Evolutionary conservation across 441 rosid species (phyloP).

Genomic region (Melastoma candidum): DNA sequence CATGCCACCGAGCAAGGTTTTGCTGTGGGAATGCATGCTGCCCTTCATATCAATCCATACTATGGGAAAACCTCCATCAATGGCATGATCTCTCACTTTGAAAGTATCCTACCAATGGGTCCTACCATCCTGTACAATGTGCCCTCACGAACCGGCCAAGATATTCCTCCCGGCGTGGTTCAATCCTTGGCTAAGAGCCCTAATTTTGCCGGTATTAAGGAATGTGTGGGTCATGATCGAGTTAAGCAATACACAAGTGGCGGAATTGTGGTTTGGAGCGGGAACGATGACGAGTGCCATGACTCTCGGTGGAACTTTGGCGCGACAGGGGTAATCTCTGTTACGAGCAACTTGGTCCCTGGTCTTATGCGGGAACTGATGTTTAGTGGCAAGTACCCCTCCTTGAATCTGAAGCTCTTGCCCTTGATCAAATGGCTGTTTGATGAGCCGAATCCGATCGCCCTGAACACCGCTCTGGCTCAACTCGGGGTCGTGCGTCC

Average conservation of each 20-base stretch:
- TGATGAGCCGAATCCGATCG: conserved; percentile 71
- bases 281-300: conserved; percentile 82
- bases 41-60: conserved; percentile 86
- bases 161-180: conserved; percentile 59
- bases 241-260: conserved; percentile 49
- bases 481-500: conserved; percentile 84
- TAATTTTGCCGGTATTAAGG: conserved; percentile 74
- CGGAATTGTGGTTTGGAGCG: conserved; percentile 74
- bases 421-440: conserved; percentile 79
- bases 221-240: conserved; percentile 69
- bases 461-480: conserved; percentile 75
- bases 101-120: conserved; percentile 72
- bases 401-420: conserved; percentile 49
- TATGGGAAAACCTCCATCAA: conserved; percentile 79
- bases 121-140: conserved; percentile 85
- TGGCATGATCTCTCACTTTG: conserved; percentile 66
- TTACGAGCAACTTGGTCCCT: conserved; percentile 66
- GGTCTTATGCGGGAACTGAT: conserved; percentile 55
- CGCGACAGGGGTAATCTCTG: conserved; percentile 72
- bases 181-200: conserved; percentile 34
- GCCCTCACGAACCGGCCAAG: conserved; percentile 84
- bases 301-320: conserved; percentile 71
- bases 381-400: conserved; percentile 54
- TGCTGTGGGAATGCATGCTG: conserved; percentile 91
- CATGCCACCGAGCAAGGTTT: conserved; percentile 90